A percentile compares a stretch with the other conserved stretches of the same genome.
Conservation (phyloP, 768 basidiomycete genomes). For the Paxillus rubicundulus region DNA sequence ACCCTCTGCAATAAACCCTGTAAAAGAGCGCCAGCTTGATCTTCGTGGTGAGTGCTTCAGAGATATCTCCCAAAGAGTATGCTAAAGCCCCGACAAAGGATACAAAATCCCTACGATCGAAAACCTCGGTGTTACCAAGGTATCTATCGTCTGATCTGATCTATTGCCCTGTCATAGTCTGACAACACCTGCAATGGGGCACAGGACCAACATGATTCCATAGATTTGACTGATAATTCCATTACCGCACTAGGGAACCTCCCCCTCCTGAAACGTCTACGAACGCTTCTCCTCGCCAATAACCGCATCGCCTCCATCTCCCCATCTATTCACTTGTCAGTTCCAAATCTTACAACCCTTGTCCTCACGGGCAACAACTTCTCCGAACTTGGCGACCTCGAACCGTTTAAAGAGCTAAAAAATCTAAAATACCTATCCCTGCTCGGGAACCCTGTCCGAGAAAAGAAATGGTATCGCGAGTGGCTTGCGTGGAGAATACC, state of each 20-base stretch:
- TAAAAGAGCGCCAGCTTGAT: constrained; percentile 90
- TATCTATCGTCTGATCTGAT: constrained; percentile 35
- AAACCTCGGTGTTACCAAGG: constrained; percentile 92
- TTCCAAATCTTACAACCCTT: constrained; percentile 80
- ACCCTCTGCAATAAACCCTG: constrained; percentile 71
- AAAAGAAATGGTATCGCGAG: constrained; percentile 96
- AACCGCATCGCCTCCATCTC: constrained; percentile 87
- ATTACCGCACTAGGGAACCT: constrained; percentile 80
- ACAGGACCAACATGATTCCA: constrained; percentile 90
- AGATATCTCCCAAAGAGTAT: constrained; percentile 5
- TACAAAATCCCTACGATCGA: constrained; percentile 95
- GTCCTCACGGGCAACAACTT: constrained; percentile 83
- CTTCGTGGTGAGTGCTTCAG: constrained; percentile 64
- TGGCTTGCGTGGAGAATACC: constrained; percentile 91
- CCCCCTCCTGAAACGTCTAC: constrained; percentile 80
- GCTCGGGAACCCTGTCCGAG: constrained; percentile 79
- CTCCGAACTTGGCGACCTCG: constrained; percentile 78
- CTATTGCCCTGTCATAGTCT: constrained; percentile 11
- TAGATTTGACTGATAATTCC: constrained; percentile 92
- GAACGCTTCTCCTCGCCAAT: constrained; percentile 83
- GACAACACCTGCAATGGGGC: constrained; percentile 8
- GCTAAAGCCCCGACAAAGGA: constrained; percentile 46
- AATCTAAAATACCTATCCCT: constrained; percentile 74
- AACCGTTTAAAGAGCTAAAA: constrained; percentile 74
- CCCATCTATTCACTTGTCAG: constrained; percentile 75